phyloP scores from a whole-genome alignment of 176 grass and related monocot species.

The Cenchrus purpureus region DNA sequence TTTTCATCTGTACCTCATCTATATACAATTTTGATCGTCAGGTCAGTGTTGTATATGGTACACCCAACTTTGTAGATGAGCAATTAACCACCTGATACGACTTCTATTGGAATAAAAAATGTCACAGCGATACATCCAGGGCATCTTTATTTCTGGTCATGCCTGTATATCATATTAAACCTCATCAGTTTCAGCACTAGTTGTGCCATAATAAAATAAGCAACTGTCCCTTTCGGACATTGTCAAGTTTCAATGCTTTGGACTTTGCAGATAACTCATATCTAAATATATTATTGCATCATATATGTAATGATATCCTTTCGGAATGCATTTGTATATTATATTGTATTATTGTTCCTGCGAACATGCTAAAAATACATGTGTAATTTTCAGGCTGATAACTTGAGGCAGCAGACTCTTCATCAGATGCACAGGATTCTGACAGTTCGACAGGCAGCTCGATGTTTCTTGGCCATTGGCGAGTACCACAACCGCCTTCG shows the following conservation, averaged over 20 bases:
- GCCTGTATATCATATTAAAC: not conserved
- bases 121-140: not conserved
- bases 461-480: conserved; percentile 79
- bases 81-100: not conserved
- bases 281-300: not conserved
- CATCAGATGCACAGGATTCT: conserved; percentile 83
- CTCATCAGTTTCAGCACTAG: not conserved
- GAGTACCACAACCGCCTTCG: conserved; percentile 86
- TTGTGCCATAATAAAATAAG: conserved; percentile 4
- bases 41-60: not conserved
- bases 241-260: not conserved
- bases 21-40: not conserved
- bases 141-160: conserved; percentile 17
- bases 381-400: conserved; percentile 68
- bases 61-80: not conserved
- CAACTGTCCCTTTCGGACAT: conserved; percentile 2
- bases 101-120: not conserved
- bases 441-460: conserved; percentile 76
- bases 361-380: conserved; percentile 11
- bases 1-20: not conserved
- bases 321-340: conserved; percentile 32
- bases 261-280: not conserved
- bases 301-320: not conserved
- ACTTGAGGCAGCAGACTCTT: conserved; percentile 92
- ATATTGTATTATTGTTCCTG: not conserved